Percentiles rank a stretch among this genome's conserved stretches.
Conservation (phyloP, 164 flowering plant species). For the Magnolia sinica region DNA sequence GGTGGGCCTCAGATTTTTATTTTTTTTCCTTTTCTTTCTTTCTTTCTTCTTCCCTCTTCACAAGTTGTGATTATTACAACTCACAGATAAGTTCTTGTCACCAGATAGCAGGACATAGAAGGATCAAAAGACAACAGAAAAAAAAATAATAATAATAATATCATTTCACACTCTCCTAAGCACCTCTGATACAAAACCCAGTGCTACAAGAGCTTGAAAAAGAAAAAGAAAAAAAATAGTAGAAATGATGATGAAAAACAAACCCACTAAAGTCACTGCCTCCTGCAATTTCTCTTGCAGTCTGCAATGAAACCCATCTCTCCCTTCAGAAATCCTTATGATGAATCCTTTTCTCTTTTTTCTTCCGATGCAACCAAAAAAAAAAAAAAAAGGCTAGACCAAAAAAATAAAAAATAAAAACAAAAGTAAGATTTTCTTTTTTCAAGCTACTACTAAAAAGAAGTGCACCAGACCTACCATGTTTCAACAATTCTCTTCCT, state of each 20-base stretch:
- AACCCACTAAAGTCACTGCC: slow-evolving; percentile 9
- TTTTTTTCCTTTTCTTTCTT: not conserved
- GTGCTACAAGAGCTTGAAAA: slow-evolving; percentile 13
- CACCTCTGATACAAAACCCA: slow-evolving; percentile 7
- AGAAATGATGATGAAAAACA: slow-evolving; percentile 7
- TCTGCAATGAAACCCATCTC: slow-evolving; percentile 13
- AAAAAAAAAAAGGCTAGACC: not conserved
- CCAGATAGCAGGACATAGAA: not conserved
- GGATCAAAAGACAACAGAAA: slow-evolving; percentile 24
- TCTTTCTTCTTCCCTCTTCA: not conserved
- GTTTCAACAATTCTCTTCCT: not conserved
- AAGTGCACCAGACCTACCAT: slow-evolving; percentile 12
- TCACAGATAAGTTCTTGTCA: slow-evolving; percentile 11
- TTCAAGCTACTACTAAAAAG: not conserved
- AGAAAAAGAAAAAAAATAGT: not conserved
- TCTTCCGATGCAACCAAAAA: slow-evolving; percentile 6
- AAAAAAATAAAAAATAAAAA: not conserved
- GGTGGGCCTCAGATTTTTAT: not conserved
- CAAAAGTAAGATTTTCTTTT: not conserved
- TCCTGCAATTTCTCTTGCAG: slow-evolving; percentile 7
- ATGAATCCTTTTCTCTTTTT: slow-evolving; percentile 6
- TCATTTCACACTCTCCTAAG: slow-evolving; percentile 5
- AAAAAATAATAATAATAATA: slow-evolving; percentile 5
- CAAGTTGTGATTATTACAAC: slow-evolving; percentile 5
- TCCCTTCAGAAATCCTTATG: slow-evolving; percentile 11